phyloP scores from a whole-genome alignment of 1,284 basidiomycete genomes.

The Phlebopus sp. region DNA sequence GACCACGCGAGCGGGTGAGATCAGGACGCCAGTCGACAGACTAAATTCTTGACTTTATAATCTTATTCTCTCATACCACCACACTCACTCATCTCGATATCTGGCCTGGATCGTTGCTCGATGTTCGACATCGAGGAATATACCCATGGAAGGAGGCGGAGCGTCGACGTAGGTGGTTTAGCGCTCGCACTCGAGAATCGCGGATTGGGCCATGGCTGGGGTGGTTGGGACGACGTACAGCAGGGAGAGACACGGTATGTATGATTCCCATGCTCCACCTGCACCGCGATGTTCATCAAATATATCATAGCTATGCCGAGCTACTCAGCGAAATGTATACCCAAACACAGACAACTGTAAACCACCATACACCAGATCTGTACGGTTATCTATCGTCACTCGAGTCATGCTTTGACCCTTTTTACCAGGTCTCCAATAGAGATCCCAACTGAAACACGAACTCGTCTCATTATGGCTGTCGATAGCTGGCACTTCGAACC shows the following conservation, averaged over 20 bases:
- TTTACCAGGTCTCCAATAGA: slow-evolving; percentile 33
- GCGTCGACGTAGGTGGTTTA: slow-evolving; percentile 83
- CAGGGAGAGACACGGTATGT: slow-evolving; percentile 58
- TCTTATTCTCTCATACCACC: slow-evolving; percentile 6
- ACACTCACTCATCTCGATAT: neutral
- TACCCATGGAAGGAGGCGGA: slow-evolving; percentile 50
- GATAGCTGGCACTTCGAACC: slow-evolving; percentile 88
- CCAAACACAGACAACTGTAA: slow-evolving; percentile 72
- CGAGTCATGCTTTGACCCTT: slow-evolving; percentile 22
- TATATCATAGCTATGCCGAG: slow-evolving; percentile 60
- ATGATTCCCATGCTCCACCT: slow-evolving; percentile 12
- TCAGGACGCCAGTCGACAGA: slow-evolving; percentile 24
- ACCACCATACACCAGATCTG: slow-evolving; percentile 50
- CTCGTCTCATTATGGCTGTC: slow-evolving; percentile 61
- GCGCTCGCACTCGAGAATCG: slow-evolving; percentile 69
- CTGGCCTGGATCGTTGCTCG: neutral
- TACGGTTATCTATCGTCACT: slow-evolving; percentile 29
- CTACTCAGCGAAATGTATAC: slow-evolving; percentile 79
- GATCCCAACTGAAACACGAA: slow-evolving; percentile 39
- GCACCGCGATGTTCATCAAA: slow-evolving; percentile 9
- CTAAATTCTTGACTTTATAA: slow-evolving; percentile 7
- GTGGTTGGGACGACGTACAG: slow-evolving; percentile 56
- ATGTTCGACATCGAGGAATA: slow-evolving; percentile 32
- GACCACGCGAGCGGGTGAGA: slow-evolving; percentile 37
- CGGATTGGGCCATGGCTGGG: slow-evolving; percentile 70